phyloP scores from a whole-genome alignment of 371 early-diverging fungal species.

The Homolaphlyctis polyrhiza region DNA sequence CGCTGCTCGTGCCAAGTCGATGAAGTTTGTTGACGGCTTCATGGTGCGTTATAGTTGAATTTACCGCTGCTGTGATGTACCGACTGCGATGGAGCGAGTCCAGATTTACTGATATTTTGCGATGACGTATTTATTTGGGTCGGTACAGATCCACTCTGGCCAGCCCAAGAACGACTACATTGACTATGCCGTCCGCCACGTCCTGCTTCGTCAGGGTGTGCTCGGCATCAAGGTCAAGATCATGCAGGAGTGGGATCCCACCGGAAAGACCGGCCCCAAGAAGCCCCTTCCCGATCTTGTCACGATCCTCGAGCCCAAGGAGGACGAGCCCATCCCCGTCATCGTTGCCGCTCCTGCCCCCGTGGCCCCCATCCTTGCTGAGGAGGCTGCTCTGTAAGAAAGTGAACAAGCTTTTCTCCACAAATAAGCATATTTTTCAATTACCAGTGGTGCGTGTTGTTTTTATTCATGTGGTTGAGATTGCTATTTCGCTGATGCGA shows the following conservation, averaged over 20 bases:
- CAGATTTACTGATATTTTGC: background rate
- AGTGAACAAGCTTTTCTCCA: background rate
- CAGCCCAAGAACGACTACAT: slow-evolving; percentile 97
- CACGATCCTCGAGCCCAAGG: slow-evolving; percentile 93
- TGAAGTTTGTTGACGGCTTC: slow-evolving; percentile 99
- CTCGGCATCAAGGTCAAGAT: slow-evolving; percentile 99
- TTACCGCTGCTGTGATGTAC: background rate
- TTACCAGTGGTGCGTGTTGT: background rate
- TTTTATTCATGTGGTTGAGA: background rate
- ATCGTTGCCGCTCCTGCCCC: slow-evolving; percentile 64
- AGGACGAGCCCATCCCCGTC: slow-evolving; percentile 54
- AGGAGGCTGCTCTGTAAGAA: background rate
- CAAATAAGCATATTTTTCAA: background rate
- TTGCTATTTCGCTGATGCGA: too few relatives aligned
- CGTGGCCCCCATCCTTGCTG: slow-evolving; percentile 30
- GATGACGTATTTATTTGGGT: too few relatives aligned
- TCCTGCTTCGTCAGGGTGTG: slow-evolving; percentile 99
- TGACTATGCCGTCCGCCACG: slow-evolving; percentile 96
- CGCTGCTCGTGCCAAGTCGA: slow-evolving; percentile 99
- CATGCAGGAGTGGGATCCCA: slow-evolving; percentile 97
- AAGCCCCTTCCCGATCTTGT: slow-evolving; percentile 96
- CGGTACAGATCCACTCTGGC: slow-evolving; percentile 90
- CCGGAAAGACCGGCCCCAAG: slow-evolving; percentile 95
- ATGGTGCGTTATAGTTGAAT: slow-evolving; percentile 51
- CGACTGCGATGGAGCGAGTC: background rate